Evolutionary conservation across 75 land plant genomes (phyloP).

Genomic region (Larix kaempferi): DNA sequence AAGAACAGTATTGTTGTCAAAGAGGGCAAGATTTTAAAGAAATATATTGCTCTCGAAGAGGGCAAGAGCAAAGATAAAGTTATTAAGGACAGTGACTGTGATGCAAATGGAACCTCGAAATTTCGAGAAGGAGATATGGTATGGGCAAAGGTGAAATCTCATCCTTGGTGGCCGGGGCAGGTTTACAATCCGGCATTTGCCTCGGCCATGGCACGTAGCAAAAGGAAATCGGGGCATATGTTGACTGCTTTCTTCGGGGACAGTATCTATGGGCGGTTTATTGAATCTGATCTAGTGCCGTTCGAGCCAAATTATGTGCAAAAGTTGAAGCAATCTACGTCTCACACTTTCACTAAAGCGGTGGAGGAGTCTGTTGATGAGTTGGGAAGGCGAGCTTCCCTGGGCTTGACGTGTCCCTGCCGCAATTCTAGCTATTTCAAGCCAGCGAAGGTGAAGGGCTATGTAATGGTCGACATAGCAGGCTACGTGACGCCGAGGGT

Average conservation of each 20-base stretch:
- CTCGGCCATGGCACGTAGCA: slow-evolving; percentile 30
- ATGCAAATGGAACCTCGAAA: background rate
- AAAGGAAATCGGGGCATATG: slow-evolving; percentile 62
- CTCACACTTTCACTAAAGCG: slow-evolving; percentile 45
- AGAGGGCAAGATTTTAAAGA: too few species aligned
- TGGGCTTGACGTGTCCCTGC: slow-evolving; percentile 49
- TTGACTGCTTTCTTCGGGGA: too few species aligned
- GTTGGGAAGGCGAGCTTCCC: slow-evolving; percentile 36
- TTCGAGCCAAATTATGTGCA: slow-evolving; percentile 46
- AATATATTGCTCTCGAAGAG: too few species aligned
- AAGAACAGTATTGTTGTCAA: too few species aligned
- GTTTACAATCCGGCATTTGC: slow-evolving; percentile 54
- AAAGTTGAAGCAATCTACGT: slow-evolving; percentile 45
- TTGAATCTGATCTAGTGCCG: slow-evolving; percentile 55
- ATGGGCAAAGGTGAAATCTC: slow-evolving; percentile 81
- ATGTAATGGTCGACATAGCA: slow-evolving; percentile 41
- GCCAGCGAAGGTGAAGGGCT: slow-evolving; percentile 27
- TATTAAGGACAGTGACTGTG: too few species aligned
- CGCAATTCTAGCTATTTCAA: slow-evolving; percentile 34
- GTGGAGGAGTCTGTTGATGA: slow-evolving; percentile 76
- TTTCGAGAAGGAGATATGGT: slow-evolving; percentile 71
- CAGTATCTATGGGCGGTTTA: slow-evolving; percentile 74
- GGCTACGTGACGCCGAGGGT: slow-evolving; percentile 33
- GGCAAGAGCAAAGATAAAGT: too few species aligned
- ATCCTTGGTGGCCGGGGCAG: slow-evolving; percentile 86